Base-by-base conservation (phyloP, 1,284 basidiomycete species). In the Ganoderma meredithae region DNA sequence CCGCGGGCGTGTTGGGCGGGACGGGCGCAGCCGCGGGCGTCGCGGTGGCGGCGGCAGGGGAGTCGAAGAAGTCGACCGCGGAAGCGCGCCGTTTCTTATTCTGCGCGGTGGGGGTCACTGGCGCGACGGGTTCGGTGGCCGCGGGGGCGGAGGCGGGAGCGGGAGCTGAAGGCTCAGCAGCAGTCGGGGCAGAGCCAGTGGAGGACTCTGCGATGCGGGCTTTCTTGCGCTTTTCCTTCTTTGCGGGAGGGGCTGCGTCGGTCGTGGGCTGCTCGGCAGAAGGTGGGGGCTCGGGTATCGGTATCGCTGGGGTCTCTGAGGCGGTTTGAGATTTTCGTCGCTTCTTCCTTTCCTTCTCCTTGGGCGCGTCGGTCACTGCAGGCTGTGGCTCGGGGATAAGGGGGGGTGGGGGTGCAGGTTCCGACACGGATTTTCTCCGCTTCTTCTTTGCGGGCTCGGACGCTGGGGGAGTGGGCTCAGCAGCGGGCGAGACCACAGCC, bases 341-440 rank as follows among this genome's bases (percentile, higher is more conserved):
- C 81, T 81, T 76, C 76, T 83, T 84, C 69, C 75, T 75, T 62
- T 75, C 72, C 5, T 52, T 33, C 3, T 64, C 66, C 15, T 59
- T 65, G 12, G 65, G 40, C 7, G 59, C 55, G 9, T 19, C 59
- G 5, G 76, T 73, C 0, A 62, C 63, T n/a, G 66, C 73, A 2
- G 62, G 52, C 49, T 65, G 65, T 55, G 65, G n/a, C 31, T 41
- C 64, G 53, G 60, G n/a, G 5, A n/a, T 56, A 10, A 49, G 40
- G n/a, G 63, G 65, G 17, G 66, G 36, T 7, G 36, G 36, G 36
- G 36, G 36, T 36, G 31, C 44, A 31, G 49, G 17, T 10, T 49
- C 66, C 13, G 65, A n/a, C 36, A 56, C 64, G 13, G 74, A 68
- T 67, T 77, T 75, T 52, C 75, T 72, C 33, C 72, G 72, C 62